Base-by-base conservation (phyloP, 352 stramenopile genomes). In the Phytophthora pistaciae region DNA sequence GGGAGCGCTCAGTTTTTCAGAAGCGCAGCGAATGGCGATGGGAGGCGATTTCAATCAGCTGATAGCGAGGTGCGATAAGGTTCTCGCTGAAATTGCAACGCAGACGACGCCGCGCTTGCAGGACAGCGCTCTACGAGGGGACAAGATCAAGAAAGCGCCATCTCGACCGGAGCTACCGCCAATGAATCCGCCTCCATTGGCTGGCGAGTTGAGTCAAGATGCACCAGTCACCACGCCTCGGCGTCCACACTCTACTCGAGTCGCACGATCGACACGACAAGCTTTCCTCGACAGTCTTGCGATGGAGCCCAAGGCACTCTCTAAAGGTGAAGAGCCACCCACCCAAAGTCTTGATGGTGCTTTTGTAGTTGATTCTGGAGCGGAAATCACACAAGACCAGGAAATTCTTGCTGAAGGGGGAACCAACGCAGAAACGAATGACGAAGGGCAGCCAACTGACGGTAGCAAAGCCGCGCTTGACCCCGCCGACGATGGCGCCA, bases 1-100 rank as follows among this genome's bases (percentile, higher is more conserved):
- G 36, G 79, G 75, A 33, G 70, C 66, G 0, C 72, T 60, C 18
- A 88, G 64, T 56, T 92, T 90, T 38, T 64, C 70, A 0, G 78
- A 88, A 58, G 82, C 77, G 0, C 71, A 80, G 11, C 68, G 69
- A 33, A 53, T 80, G 4, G 70, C 75, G n/a, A 69, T 78, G 57
- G 46, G 18, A 23, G 73, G 29, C 13, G 63, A 64, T 46, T 31
- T 31, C 10, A 64, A 70, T 31, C 31, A 58, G 54, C 33, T 65
- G 21, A 70, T 76, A 48, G 42, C 63, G 13, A 72, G 64, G 27
- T 38, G 54, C 3, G 44, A 58, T 21, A 64, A 46, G 27, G 31
- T 66, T 55, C 21, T 68, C 14, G 40, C 52, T 50, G 66, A 78
- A 56, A 68, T 58, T 16, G 33, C 49, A 7, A 79, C 68, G 49